Evolutionary conservation across 352 stramenopile genomes (phyloP), one percentile per base, ranked within the genome.

Genomic region (Globisporangium barbulae): DNA sequence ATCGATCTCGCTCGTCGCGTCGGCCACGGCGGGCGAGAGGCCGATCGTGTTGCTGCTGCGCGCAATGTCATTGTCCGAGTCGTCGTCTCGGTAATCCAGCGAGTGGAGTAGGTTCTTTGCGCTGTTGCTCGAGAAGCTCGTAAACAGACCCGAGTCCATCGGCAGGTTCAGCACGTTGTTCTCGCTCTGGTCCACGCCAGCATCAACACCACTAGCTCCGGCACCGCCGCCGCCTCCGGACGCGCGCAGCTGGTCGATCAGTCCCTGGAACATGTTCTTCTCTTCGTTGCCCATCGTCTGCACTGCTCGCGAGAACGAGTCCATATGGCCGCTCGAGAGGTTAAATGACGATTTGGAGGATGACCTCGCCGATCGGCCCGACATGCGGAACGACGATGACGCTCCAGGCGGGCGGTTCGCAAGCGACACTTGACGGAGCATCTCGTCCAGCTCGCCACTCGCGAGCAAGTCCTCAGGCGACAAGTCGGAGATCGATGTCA

Each of bases 361-460:
- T 15, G 61, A 66, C 37, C 50, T 33, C 30, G 81, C 82, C 53
- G 85, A 83, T 19, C 80, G 85, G 47, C 65, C 79, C 5, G 78
- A 85, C 42, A 88, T 73, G 39, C 70, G 77, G 41, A 82, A 72
- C 60, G 80, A 75, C 60, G 72, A 71, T 41, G 53, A 64, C 0
- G 62, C 68, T 48, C 68, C 67, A 6, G 66, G 59, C 22, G 65
- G 47, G 19, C 49, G 62, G 19, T 90, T 88, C 44, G 75, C 82
- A 61, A 93, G 83, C 28, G 79, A 93, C 25, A 91, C 72, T 3
- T 82, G 76, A 25, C 76, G 74, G 39, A 93, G 79, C 73, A 93
- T 91, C 59, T 93, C 84, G 50, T 93, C 84, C 44, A 93, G 70
- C 69, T 93, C 84, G 5, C 84, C 84, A 72, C 84, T 93, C 4